A percentile compares a stretch with the other conserved stretches of the same genome.
Conservation (phyloP, 495 filamentous ascomycete genomes). For the Chaetomium cochliodes region DNA sequence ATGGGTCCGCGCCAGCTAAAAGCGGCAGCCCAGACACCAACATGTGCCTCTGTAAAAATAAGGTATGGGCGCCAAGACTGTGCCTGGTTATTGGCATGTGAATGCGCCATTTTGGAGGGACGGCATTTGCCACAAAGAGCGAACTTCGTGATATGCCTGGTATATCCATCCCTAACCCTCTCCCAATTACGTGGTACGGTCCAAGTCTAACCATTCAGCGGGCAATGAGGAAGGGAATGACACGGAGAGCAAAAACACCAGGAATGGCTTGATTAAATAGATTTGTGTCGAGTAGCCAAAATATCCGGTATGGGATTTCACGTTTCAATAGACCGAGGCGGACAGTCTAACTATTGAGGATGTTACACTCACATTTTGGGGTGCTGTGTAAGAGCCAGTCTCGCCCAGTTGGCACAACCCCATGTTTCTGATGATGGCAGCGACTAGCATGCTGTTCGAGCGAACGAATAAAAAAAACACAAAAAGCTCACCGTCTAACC, state of each 20-base stretch:
- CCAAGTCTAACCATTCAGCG: too few species aligned
- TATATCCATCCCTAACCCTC: slow-evolving; percentile 7
- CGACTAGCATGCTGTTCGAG: too few species aligned
- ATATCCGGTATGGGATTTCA: slow-evolving; percentile 51
- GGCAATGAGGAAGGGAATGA: slow-evolving; percentile 60
- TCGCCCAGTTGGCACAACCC: too few species aligned
- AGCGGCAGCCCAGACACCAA: background rate
- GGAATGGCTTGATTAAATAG: too few species aligned
- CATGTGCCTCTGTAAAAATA: background rate
- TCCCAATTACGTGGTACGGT: background rate
- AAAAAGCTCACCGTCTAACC: too few species aligned
- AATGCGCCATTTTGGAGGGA: slow-evolving; percentile 19
- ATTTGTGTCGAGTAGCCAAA: too few species aligned
- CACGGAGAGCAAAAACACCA: slow-evolving; percentile 49
- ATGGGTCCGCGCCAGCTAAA: slow-evolving; percentile 1
- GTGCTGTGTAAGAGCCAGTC: too few species aligned
- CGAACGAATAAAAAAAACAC: too few species aligned
- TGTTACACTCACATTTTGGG: too few species aligned
- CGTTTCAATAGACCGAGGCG: too few species aligned
- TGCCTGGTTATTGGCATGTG: slow-evolving; percentile 13
- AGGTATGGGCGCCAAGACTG: slow-evolving; percentile 4
- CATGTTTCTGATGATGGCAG: too few species aligned
- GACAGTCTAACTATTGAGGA: too few species aligned
- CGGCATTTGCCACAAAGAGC: background rate
- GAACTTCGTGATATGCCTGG: background rate